Evolutionary conservation across 176 grass and related monocot species (phyloP).

Genomic region (Musa schizocarpa): DNA sequence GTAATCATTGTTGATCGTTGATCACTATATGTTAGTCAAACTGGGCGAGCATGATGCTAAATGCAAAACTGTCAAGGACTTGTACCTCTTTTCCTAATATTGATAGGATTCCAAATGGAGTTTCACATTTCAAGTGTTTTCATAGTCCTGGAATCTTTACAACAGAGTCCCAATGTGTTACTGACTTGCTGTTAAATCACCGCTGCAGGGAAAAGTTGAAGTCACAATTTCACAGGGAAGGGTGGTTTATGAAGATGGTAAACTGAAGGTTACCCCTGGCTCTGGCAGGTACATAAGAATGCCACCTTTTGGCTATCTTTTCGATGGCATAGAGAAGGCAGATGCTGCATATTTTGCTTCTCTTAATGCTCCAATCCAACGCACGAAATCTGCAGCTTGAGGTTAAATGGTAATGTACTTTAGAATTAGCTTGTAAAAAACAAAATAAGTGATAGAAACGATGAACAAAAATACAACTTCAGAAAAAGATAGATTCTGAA

Average conservation of each 20-base stretch:
- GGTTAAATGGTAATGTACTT: neutral
- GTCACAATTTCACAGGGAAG: constrained; percentile 69
- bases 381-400: constrained; percentile 30
- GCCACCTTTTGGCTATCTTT: constrained; percentile 64
- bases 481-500: no score
- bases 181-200: neutral
- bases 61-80: neutral
- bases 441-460: neutral
- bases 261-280: constrained; percentile 51
- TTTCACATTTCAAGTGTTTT: neutral
- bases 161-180: neutral
- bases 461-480: neutral
- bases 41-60: neutral
- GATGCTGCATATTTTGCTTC: constrained; percentile 58
- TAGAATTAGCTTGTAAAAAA: neutral
- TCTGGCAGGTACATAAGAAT: constrained; percentile 63
- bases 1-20: constrained; percentile 13
- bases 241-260: constrained; percentile 74
- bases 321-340: constrained; percentile 71
- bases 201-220: constrained; percentile 77
- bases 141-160: neutral
- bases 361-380: constrained; percentile 58
- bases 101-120: neutral
- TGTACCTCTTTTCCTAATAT: neutral
- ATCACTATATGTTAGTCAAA: no score